Evolutionary conservation across 495 filamentous ascomycete genomes (phyloP).

Genomic region (Penicillium taxi): DNA sequence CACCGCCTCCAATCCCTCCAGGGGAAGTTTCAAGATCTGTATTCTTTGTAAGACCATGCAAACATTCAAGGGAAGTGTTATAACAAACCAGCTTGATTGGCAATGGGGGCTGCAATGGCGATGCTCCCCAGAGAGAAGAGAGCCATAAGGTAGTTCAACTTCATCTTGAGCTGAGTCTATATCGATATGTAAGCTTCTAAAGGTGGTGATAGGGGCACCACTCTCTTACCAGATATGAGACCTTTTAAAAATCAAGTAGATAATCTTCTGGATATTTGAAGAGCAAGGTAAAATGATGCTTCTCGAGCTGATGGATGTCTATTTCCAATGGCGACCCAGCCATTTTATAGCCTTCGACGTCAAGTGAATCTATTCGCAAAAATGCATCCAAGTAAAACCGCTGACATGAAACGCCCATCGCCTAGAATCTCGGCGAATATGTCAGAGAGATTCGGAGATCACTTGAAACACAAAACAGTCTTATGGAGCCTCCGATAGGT

Average conservation of each 20-base stretch:
- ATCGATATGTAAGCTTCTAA: too few relatives aligned
- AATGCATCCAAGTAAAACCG: background rate
- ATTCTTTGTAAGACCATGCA: background rate
- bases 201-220: too few relatives aligned
- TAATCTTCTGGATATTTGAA: too few relatives aligned
- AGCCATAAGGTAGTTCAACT: slow-evolving; percentile 7
- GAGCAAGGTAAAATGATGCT: too few relatives aligned
- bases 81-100: slow-evolving; percentile 5
- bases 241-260: too few relatives aligned
- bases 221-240: background rate
- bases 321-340: too few relatives aligned
- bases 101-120: slow-evolving; percentile 12
- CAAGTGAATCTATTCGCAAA: background rate
- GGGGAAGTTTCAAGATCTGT: slow-evolving; percentile 3
- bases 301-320: too few relatives aligned
- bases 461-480: background rate
- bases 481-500: background rate
- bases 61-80: background rate
- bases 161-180: slow-evolving; percentile 6
- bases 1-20: slow-evolving; percentile 6
- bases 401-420: background rate
- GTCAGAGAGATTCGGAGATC: slow-evolving; percentile 2
- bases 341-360: too few relatives aligned
- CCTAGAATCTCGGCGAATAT: slow-evolving; percentile 11
- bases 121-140: slow-evolving; percentile 8